phyloP scores from a whole-genome alignment of 148 eudicot genomes.

The Rhododendron simsii region DNA sequence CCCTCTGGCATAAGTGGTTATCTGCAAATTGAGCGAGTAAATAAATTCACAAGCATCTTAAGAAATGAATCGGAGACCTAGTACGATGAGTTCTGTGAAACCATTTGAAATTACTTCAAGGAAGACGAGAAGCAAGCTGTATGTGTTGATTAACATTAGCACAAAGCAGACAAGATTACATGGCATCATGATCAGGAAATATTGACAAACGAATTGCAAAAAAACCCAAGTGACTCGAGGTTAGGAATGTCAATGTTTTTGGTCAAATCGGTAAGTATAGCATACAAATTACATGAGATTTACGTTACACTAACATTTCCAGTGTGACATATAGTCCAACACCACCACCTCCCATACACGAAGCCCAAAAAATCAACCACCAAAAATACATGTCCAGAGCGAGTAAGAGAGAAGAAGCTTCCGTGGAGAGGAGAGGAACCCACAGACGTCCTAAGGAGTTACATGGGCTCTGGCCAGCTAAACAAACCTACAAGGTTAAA shows the following conservation, averaged over 20 bases:
- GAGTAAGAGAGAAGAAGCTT: not conserved
- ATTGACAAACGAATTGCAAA: not conserved
- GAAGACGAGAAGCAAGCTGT: not conserved
- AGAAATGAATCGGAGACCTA: not conserved
- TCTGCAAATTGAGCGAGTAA: slow-evolving; percentile 24
- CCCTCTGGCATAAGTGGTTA: slow-evolving; percentile 38
- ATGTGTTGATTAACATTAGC: not conserved
- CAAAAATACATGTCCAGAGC: not conserved
- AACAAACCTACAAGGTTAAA: not conserved
- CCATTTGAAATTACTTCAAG: not conserved
- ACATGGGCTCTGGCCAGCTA: not conserved
- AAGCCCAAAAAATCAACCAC: not conserved
- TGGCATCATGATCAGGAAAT: not conserved
- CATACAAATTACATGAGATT: not conserved
- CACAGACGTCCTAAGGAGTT: not conserved
- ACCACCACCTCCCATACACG: not conserved
- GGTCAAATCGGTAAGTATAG: not conserved
- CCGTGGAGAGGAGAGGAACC: not conserved
- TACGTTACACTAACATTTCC: not conserved
- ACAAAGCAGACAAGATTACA: not conserved
- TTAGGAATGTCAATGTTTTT: not conserved
- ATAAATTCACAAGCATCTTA: not conserved
- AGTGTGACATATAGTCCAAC: not conserved
- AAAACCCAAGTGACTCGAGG: not conserved
- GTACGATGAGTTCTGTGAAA: not conserved